These are phyloP conservation scores for Bruguiera hainesii DNA, from an alignment of 441 rosid species.

Conservation along the genomic window DNA sequence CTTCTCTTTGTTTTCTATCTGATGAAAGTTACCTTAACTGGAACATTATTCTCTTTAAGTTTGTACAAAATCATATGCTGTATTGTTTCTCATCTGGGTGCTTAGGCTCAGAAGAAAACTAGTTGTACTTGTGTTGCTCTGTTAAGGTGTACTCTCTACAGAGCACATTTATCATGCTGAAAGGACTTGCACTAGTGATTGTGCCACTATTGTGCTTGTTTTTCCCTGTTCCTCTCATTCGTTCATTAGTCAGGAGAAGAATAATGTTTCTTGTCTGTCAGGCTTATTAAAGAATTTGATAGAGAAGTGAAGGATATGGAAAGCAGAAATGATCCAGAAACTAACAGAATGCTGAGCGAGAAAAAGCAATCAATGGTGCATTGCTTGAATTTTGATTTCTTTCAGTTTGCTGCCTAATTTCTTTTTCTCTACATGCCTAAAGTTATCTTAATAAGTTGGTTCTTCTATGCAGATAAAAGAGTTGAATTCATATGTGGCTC, in stretches of 20 bases:
- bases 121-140: too few species aligned
- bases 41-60: too few species aligned
- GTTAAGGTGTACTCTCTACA: too few species aligned
- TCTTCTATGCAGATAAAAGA: conserved; percentile 78
- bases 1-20: not conserved
- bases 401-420: not conserved
- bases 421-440: not conserved
- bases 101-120: too few species aligned
- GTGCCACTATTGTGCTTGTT: not conserved
- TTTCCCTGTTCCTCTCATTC: not conserved
- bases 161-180: too few species aligned
- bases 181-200: not conserved
- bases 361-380: conserved; percentile 83
- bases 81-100: too few species aligned
- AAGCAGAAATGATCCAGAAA: conserved; percentile 53
- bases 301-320: conserved; percentile 71
- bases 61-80: too few species aligned
- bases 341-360: conserved; percentile 68
- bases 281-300: conserved; percentile 94
- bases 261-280: conserved; percentile 27
- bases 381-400: conserved; percentile 1
- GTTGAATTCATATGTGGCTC: conserved; percentile 88
- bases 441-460: conserved; percentile 21
- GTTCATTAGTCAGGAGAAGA: not conserved
- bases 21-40: too few species aligned